A percentile compares a stretch with the other conserved stretches of the same genome.
Evolutionary conservation across 208 protist genomes (phyloP).

Genomic region (Leishmania turanica): DNA sequence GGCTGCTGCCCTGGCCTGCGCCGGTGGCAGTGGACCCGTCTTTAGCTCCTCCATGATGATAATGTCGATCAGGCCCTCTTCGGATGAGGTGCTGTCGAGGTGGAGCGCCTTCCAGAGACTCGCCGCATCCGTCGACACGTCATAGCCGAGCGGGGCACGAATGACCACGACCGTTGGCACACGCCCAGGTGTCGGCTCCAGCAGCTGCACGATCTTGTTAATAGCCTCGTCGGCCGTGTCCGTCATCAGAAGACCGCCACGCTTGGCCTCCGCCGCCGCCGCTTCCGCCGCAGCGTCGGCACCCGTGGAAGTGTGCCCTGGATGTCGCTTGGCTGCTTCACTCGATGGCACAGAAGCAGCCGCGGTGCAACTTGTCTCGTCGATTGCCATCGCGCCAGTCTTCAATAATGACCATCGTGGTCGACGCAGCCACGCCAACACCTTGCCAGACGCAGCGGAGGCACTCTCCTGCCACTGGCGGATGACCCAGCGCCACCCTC

Average conservation of each 20-base stretch:
- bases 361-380: neutral
- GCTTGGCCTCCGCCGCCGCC: neutral
- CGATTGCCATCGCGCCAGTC: neutral
- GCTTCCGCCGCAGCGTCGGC: neutral
- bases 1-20: neutral
- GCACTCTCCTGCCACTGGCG: neutral
- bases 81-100: slow-evolving; percentile 42
- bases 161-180: slow-evolving; percentile 47
- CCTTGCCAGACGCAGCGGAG: neutral
- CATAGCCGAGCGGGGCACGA: slow-evolving; percentile 36
- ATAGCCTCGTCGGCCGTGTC: slow-evolving; percentile 30
- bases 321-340: neutral
- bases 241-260: slow-evolving; percentile 8
- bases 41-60: slow-evolving; percentile 56
- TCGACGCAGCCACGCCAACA: neutral
- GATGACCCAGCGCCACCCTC: neutral
- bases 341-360: neutral
- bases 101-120: slow-evolving; percentile 40
- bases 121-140: slow-evolving; percentile 35
- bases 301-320: neutral
- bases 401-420: neutral
- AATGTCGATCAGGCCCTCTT: slow-evolving; percentile 62
- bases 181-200: slow-evolving; percentile 29
- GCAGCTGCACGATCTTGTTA: slow-evolving; percentile 26
- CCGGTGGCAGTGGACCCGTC: slow-evolving; percentile 32